Base-by-base conservation (phyloP, 768 basidiomycete species). In the Lentinula sp. region DNA sequence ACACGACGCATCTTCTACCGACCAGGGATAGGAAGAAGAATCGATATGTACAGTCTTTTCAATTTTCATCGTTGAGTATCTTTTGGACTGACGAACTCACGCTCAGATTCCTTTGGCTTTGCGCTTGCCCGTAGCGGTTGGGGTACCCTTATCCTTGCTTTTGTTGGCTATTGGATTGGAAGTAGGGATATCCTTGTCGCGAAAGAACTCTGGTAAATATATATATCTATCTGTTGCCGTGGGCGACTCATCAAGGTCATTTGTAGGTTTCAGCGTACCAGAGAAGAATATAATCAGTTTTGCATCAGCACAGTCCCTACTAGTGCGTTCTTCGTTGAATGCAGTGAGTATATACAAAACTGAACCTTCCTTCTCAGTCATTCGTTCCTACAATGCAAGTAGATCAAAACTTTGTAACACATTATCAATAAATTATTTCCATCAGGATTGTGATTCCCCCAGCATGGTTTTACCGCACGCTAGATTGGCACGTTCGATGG, bases 381-480 rank as follows among this genome's bases (percentile, higher is more conserved):
- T 86, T 87, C 68, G 73, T 88, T 65, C 86, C 87, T 0, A 80
- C 79, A 39, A 48, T 80, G 77, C 80, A 62, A 68, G 75, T 60
- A 7, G 5, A 9, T 7, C 18, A 15, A 6, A 34, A 40, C 18
- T 28, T 2, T 28, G 37, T n/a, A 13, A 28, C 8, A 15, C 16
- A 5, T 40, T 16, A 1, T 35, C 49, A n/a, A 9, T 18, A 8
- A 57, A 21, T 60, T n/a, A 8, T 43, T 9, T 49, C 23, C 31
- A 32, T 40, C 32, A 80, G 78, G 28, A 64, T 81, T 18, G 74
- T 87, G 31, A 64, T 80, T 5, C 87, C 87, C 3, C 62, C 80
- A 35, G 80, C 75, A 0, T 71, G 75, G 58, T 70, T 82, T 45
- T 85, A 84, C 79, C 69, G 78, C 34, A 73, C 75, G 23, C 69